phyloP scores from a whole-genome alignment of 352 stramenopile species.

The Nothophytophthora sp. region DNA sequence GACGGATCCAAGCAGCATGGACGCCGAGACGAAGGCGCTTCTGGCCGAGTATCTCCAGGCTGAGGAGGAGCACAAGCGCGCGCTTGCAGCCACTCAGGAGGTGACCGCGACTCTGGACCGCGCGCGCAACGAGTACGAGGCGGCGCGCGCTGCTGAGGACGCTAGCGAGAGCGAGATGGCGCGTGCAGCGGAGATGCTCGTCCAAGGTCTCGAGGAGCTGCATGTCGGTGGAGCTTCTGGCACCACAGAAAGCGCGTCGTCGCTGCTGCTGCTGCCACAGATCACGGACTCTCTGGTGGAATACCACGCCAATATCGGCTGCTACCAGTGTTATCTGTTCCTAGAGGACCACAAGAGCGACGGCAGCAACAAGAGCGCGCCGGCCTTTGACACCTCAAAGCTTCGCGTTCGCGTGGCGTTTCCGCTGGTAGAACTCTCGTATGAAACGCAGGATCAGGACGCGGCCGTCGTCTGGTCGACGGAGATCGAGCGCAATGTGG shows the following conservation, averaged over 20 bases:
- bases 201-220: constrained; percentile 20
- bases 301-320: constrained; percentile 83
- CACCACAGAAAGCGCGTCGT: not conserved
- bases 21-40: constrained; percentile 12
- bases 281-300: constrained; percentile 53
- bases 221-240: constrained; percentile 3
- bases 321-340: constrained; percentile 75
- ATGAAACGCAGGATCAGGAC: constrained; percentile 3
- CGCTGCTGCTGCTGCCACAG: not conserved
- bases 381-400: constrained; percentile 16
- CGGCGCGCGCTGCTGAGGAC: constrained; percentile 24
- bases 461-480: constrained; percentile 37
- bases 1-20: too few relatives aligned
- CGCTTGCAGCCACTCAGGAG: constrained; percentile 25
- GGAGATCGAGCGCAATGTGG: constrained; percentile 58
- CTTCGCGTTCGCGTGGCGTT: constrained; percentile 42
- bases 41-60: constrained; percentile 38
- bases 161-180: constrained; percentile 36
- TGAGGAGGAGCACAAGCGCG: constrained; percentile 40
- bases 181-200: constrained; percentile 24
- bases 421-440: constrained; percentile 32
- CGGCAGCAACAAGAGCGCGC: not conserved
- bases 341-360: constrained; percentile 10
- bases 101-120: constrained; percentile 17
- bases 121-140: constrained; percentile 28